Base-by-base conservation (phyloP, 1,284 basidiomycete species). In the Porogramme epimiltina region DNA sequence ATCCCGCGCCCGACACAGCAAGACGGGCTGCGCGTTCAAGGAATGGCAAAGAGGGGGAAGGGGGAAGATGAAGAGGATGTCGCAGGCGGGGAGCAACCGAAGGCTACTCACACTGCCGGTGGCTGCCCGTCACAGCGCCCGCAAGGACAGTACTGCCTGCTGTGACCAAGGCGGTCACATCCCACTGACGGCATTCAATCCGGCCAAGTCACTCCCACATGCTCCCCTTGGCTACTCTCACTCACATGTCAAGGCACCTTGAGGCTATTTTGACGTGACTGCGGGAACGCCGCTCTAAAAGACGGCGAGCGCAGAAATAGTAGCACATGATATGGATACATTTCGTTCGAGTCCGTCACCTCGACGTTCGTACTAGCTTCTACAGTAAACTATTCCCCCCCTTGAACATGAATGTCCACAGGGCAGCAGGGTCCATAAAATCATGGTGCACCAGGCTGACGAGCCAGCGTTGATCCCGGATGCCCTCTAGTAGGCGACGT, bases 361-460 rank as follows among this genome's bases (percentile, higher is more conserved):
- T 36, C 25, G 19, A 22, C 13, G n/a, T 43, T 8, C 40, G 31
- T 42, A n/a, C n/a, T n/a, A n/a, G n/a, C 37, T 38, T 15, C 26
- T 51, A 56, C 15, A 59, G 40, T 16, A 59, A 41, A 16, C 37
- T 47, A 8, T 45, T 42, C 18, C 47, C 47, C 20, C 60, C 63
- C 34, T 72, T 76, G 51, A 89, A 79, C 59, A 96, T 70, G 72
- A 96, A 95, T 10, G 73, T 78, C 95, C 95, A 98, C 40, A 99
- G 73, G 0, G 84, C 93, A n/a, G 85, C 76, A 0, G 79, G 61
- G 58, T 91, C 73, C 73, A 93, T 93, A 70, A 89, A 99, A 70
- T 99, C 91, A 65, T 99, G 96, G 70, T 98, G 94, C 3, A 98
- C 84, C 58, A 99, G 77, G 69, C 87, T 97, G 57, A 99, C 87